Conservation (phyloP, 2,329 filamentous ascomycete species). For the Talaromyces verruculosus region DNA sequence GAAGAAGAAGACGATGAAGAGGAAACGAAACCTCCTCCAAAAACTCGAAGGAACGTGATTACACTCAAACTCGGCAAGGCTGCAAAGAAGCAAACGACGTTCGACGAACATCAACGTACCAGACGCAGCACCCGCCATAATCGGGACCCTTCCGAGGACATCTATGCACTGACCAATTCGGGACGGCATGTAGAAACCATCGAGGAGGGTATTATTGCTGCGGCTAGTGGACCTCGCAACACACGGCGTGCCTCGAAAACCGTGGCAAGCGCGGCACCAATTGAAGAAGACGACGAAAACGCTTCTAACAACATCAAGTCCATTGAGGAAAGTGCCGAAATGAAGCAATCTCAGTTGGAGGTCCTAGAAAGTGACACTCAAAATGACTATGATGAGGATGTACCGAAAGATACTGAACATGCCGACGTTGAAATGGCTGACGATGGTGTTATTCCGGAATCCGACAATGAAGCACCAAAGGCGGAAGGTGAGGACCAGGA, state of each 20-base stretch:
- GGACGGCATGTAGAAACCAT: conserved; percentile 58
- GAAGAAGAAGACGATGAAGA: conserved; percentile 32
- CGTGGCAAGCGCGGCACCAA: conserved; percentile 44
- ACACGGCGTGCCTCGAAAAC: conserved; percentile 33
- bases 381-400: conserved; percentile 35
- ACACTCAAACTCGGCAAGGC: conserved; percentile 34
- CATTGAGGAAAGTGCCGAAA: conserved; percentile 48
- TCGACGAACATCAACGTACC: conserved; percentile 30
- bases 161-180: conserved; percentile 59
- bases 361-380: conserved; percentile 45
- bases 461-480: conserved; percentile 40
- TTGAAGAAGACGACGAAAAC: conserved; percentile 32
- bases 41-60: conserved; percentile 29
- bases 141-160: conserved; percentile 56
- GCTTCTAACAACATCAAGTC: conserved; percentile 26
- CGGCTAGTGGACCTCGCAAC: conserved; percentile 48
- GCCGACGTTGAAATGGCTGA: conserved; percentile 40
- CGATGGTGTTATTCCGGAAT: conserved; percentile 44
- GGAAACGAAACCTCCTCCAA: conserved; percentile 25
- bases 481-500: conserved; percentile 47
- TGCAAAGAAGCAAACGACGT: conserved; percentile 30
- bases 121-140: conserved; percentile 60
- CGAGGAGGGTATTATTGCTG: conserved; percentile 49
- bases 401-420: conserved; percentile 28
- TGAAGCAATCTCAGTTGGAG: conserved; percentile 44